phyloP scores from a whole-genome alignment of 2,329 filamentous ascomycete genomes.

The Sporothrix inflata region DNA sequence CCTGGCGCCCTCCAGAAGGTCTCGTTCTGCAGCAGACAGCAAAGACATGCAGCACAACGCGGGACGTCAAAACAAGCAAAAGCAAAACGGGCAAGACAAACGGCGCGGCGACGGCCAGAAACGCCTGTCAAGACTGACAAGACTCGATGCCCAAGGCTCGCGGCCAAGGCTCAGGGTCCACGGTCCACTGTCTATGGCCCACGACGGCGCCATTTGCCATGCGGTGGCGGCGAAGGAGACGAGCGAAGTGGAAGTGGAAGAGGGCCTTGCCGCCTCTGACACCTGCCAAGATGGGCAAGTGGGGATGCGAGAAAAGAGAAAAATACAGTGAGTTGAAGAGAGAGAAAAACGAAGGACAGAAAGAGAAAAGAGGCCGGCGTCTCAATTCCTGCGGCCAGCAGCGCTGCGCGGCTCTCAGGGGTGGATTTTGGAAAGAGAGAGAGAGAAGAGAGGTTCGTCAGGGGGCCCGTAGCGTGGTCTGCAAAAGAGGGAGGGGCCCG shows the following conservation, averaged over 20 bases:
- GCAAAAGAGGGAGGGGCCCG: neutral
- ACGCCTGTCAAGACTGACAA: neutral
- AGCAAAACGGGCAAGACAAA: neutral
- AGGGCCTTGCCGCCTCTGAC: neutral
- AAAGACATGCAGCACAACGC: neutral
- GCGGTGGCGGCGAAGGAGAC: neutral
- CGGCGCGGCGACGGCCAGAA: neutral
- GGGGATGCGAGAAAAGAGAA: neutral
- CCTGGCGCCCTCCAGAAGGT: neutral
- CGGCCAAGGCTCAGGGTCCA: neutral
- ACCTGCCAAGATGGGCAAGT: conserved; percentile 6
- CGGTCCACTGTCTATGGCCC: neutral
- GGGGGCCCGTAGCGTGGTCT: neutral
- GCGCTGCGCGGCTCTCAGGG: neutral
- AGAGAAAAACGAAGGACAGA: neutral
- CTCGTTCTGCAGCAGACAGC: neutral
- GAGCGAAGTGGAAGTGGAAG: neutral
- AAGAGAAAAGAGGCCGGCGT: neutral
- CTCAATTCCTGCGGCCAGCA: neutral
- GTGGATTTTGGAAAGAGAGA: neutral
- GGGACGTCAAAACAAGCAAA: conserved; percentile 14
- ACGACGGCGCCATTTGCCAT: conserved; percentile 11
- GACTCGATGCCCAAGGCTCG: neutral
- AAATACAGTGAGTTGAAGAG: no score
- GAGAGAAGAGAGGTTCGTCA: conserved; percentile 5